Base-by-base conservation (phyloP, 2,329 filamentous ascomycete genomes). In the Diaporthe sp. region DNA sequence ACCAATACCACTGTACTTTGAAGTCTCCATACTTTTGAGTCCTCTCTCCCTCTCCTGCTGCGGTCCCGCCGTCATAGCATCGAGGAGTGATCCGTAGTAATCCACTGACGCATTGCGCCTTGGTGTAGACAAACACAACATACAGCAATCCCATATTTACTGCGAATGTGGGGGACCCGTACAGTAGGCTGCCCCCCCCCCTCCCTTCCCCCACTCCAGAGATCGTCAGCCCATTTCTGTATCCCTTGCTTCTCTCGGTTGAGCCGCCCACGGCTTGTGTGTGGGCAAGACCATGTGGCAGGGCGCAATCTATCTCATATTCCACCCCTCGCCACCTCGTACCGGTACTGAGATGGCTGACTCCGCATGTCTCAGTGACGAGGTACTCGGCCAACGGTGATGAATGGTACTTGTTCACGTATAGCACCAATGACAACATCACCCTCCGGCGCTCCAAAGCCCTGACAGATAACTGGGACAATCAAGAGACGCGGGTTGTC, bases 371-470 rank as follows among this genome's bases (percentile, higher is more conserved):
- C 20, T 12, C 9, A 67, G 85, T 85, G 79, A 82, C 83, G 1
- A 81, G 77, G 47, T 84, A 85, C 68, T 80, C 78, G 12, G 53
- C 73, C n/a, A 76, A 78, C 57, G 82, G 81, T 51, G 80, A 82
- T n/a, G 80, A 81, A 28, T 85, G 83, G 82, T 86, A 86, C 74
- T 78, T 85, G 53, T 84, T 85, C 78, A 85, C 85, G 0, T 85
- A 85, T 61, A 80, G 82, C 10, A 85, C 84, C 13, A 83, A 84
- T 71, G 77, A 80, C 75, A 86, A 86, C 74, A 82, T 86, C 73
- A 86, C 84, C 1, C 79, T 86, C 57, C 82, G 80, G 72, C 80
- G 84, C 22, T 85, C 83, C 53, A 81, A 77, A 65, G 79, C 79
- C 31, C 79, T 85, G 44, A 86, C 84, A 42, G 84, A 83, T 78